Evolutionary conservation across 345 rosid genomes (phyloP).

Genomic region (Melastoma malabathricum): DNA sequence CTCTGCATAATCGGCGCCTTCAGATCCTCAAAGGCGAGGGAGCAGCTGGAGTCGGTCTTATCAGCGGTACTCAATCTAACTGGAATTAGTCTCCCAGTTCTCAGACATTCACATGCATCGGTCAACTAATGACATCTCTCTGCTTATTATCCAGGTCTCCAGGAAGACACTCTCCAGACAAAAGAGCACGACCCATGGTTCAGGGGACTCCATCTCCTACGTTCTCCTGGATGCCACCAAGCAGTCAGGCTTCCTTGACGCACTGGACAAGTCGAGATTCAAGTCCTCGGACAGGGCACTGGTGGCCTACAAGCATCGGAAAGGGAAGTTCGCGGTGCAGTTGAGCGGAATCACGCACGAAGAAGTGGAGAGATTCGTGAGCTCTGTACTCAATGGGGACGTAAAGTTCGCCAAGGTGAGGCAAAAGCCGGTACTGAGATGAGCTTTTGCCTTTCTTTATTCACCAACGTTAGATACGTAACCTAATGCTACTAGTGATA

Average conservation of each 20-base stretch:
- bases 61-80: slow-evolving; percentile 30
- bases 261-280: slow-evolving; percentile 53
- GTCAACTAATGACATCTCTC: not conserved
- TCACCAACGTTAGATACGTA: not conserved
- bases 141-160: slow-evolving; percentile 41
- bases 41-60: slow-evolving; percentile 43
- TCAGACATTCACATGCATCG: too few relatives aligned
- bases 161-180: slow-evolving; percentile 59
- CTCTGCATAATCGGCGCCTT: slow-evolving; percentile 75
- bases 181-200: slow-evolving; percentile 22
- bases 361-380: slow-evolving; percentile 54
- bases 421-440: slow-evolving; percentile 44
- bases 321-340: slow-evolving; percentile 44
- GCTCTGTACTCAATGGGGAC: slow-evolving; percentile 70
- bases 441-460: not conserved
- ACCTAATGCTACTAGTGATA: too few relatives aligned
- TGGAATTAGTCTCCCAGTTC: not conserved
- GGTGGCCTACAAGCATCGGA: slow-evolving; percentile 68
- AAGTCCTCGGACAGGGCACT: slow-evolving; percentile 34
- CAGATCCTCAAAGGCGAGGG: slow-evolving; percentile 50
- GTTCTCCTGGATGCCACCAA: slow-evolving; percentile 48
- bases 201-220: slow-evolving; percentile 44
- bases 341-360: slow-evolving; percentile 32
- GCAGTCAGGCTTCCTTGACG: slow-evolving; percentile 45
- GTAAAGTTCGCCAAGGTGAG: slow-evolving; percentile 38